These are phyloP conservation scores for Geotrichum phurueaensis DNA, from an alignment of 1,139 yeast genomes.

Conservation along the genomic window DNA sequence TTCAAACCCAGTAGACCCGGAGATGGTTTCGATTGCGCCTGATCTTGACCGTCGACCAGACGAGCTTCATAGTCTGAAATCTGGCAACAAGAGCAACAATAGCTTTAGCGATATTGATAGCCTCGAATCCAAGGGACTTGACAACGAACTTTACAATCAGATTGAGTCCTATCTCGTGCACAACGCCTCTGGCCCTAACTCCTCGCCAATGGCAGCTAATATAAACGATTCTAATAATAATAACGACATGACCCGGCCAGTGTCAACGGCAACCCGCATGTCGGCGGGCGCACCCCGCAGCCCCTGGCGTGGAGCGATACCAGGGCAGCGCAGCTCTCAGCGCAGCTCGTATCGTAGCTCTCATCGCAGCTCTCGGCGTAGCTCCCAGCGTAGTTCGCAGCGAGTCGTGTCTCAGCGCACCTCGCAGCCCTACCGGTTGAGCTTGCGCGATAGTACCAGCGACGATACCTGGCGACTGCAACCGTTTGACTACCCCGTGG, in stretches of 20 bases:
- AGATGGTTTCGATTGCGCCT: background rate
- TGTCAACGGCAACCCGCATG: background rate
- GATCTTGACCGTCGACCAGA: conserved; percentile 1
- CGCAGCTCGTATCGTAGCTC: background rate
- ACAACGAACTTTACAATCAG: conserved; percentile 9
- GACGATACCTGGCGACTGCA: conserved; percentile 3
- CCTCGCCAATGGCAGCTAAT: background rate
- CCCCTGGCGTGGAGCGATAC: background rate
- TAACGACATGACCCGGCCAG: background rate
- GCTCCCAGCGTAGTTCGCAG: background rate
- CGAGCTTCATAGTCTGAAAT: background rate
- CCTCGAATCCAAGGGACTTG: conserved; percentile 1
- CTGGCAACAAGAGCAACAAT: conserved; percentile 11
- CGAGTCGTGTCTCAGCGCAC: background rate
- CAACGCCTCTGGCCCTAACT: background rate
- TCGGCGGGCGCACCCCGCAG: background rate
- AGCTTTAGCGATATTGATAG: conserved; percentile 7
- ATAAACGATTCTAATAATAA: background rate
- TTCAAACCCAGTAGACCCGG: background rate
- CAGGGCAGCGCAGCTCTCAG: background rate
- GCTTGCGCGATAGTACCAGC: background rate
- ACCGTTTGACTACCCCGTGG: conserved; percentile 13
- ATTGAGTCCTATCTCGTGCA: conserved; percentile 9
- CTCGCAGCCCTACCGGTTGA: background rate
- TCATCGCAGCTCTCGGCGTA: background rate